A percentile compares a stretch with the other conserved stretches of the same genome.
Evolutionary conservation across 2,329 filamentous ascomycete species (phyloP).

Genomic region (Xylaria sp.): DNA sequence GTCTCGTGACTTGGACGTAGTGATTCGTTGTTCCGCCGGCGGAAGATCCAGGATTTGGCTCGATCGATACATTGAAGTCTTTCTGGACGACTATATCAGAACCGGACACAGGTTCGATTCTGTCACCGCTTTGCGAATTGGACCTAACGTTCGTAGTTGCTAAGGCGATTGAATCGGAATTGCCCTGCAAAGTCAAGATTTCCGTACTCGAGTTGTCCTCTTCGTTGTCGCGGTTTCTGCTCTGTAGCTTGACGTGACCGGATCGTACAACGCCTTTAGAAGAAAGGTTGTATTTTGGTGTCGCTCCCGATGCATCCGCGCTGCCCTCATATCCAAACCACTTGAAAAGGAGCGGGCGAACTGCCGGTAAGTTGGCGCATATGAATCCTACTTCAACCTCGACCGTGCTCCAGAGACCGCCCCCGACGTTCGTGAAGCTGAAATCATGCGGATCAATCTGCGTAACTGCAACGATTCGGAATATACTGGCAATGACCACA

Average conservation of each 20-base stretch:
- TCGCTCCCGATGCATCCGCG: conserved; percentile 34
- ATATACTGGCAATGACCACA: conserved; percentile 47
- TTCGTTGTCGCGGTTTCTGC: conserved; percentile 41
- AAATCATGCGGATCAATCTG: conserved; percentile 45
- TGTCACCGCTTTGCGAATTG: conserved; percentile 22
- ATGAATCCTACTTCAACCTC: conserved; percentile 48
- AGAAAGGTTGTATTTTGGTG: conserved; percentile 42
- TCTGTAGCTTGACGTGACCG: conserved; percentile 41
- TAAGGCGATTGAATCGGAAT: conserved; percentile 31
- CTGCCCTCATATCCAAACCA: conserved; percentile 40
- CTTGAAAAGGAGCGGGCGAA: conserved; percentile 44
- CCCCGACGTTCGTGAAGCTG: conserved; percentile 45
- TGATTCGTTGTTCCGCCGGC: conserved; percentile 34
- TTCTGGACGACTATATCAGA: conserved; percentile 46
- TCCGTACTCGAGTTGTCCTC: conserved; percentile 44
- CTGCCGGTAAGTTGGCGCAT: conserved; percentile 46
- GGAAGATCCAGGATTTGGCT: conserved; percentile 32
- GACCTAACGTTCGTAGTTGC: conserved; percentile 30
- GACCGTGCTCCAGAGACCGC: conserved; percentile 47
- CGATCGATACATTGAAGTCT: conserved; percentile 45
- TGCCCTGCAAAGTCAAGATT: conserved; percentile 40
- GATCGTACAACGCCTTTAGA: conserved; percentile 40
- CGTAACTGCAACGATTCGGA: conserved; percentile 46
- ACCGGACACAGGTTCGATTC: conserved; percentile 32
- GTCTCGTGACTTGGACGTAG: conserved; percentile 41